Base-by-base conservation (phyloP, 1,284 basidiomycete species). In the Boletus semigastroideus region DNA sequence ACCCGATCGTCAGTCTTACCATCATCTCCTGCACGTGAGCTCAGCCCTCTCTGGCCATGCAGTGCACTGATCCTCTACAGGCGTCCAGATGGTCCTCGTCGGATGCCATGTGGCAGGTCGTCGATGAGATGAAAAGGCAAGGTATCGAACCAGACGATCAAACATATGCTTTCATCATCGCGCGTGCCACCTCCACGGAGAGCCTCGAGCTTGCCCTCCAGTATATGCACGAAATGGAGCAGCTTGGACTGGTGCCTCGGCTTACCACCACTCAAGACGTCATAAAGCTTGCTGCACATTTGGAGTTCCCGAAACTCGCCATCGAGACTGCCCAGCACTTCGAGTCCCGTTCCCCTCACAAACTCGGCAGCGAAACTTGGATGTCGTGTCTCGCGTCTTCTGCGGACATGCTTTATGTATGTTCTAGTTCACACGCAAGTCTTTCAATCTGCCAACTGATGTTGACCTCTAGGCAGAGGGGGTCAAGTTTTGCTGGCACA, bases 181-280 rank as follows among this genome's bases (percentile, higher is more conserved):
- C 65, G 16, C 78, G 78, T 28, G 77, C 78, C 46, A 66, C 73
- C 2, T 47, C 64, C 2, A 70, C 72, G 5, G 71, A 74, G 40
- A 82, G 86, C 56, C 60, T 88, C n/a, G 89, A 91, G 63, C 72
- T 80, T 48, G 80, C 80, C 7, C 64, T 92, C 19, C 78, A 79
- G 47, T 72, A 74, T 48, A 70, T 87, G 28, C 70, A 79, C 14
- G 70, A 78, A 41, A 80, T 87, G 78, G 73, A 73, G 43, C 47
- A 53, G 36, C 67, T 69, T 22, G 73, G 74, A 40, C 53, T 86
- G 2, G 65, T 76, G 3, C 82, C 85, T 1, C 75, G 74, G 16
- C 63, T 84, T 6, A 60, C 68, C 17, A 75, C 79, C 5, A 75
- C 76, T 0, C 74, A 83, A 51, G 65, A 61, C 9, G 61, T 89